A percentile compares a stretch with the other conserved stretches of the same genome.
These are phyloP conservation scores for Claviceps sp. DNA, from an alignment of 2,329 filamentous ascomycete genomes.

Conservation along the genomic window DNA sequence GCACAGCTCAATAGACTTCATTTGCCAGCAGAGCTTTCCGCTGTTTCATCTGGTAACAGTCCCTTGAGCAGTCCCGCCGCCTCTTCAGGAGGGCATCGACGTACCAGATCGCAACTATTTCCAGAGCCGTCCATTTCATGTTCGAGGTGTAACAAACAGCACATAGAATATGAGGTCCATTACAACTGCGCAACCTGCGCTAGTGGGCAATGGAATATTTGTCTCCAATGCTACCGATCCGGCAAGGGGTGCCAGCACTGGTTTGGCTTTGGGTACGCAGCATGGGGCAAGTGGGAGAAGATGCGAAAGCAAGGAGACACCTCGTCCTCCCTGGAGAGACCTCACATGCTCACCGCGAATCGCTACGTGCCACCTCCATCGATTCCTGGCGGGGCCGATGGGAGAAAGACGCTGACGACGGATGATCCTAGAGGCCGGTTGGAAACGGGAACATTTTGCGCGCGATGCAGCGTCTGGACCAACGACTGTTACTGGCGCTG, in stretches of 20 bases:
- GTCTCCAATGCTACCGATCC: conserved; percentile 63
- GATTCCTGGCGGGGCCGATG: conserved; percentile 38
- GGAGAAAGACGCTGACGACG: conserved; percentile 43
- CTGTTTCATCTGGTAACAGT: conserved; percentile 20
- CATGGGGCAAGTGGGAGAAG: conserved; percentile 53
- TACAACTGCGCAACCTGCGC: conserved; percentile 67
- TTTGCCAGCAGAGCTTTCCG: conserved; percentile 27
- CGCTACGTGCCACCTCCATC: conserved; percentile 40
- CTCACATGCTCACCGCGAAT: conserved; percentile 45
- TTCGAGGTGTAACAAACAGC: conserved; percentile 50
- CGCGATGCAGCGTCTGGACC: conserved; percentile 56
- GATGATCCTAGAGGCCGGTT: conserved; percentile 56
- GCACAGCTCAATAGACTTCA: conserved; percentile 14
- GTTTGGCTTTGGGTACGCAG: conserved; percentile 73
- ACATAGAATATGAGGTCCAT: conserved; percentile 78
- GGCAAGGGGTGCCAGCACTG: conserved; percentile 72
- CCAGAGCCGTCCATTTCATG: conserved; percentile 63
- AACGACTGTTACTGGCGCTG: conserved; percentile 89
- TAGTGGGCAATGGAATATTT: conserved; percentile 63
- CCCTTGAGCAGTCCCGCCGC: conserved; percentile 18
- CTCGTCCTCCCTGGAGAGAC: conserved; percentile 30
- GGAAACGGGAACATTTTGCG: conserved; percentile 75
- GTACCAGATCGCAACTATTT: conserved; percentile 37
- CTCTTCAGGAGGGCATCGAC: conserved; percentile 23
- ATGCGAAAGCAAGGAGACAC: conserved; percentile 25